Base-by-base conservation (phyloP, 164 flowering plant genomes). In the Annona squamosa region DNA sequence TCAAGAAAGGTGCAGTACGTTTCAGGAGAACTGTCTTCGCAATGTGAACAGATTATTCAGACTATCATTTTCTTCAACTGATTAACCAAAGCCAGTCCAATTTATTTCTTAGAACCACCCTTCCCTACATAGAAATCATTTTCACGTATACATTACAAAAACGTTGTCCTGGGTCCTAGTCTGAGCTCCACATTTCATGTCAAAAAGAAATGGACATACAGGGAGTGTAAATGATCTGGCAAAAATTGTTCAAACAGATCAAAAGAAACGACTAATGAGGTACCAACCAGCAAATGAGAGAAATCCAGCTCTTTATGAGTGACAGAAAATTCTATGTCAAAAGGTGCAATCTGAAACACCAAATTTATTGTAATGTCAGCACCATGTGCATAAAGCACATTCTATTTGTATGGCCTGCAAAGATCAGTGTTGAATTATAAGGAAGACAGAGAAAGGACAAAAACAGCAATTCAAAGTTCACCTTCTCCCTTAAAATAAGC, bases 241-340 rank as follows among this genome's bases (percentile, higher is more conserved):
- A 16, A 9, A n/a, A 72, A 26, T 63, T 45, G 64, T 16, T n/a
- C 16, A 26, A 26, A 1, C 37, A 66, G 68, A 66, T 10, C 68
- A 66, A 63, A 10, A 17, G 43, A 46, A 66, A 66, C 68, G 42
- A 42, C 68, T 7, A 72, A 26, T 63, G 9, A 3, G 71, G 68
- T 63, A 89, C 97, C 82, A 73, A 95, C 99, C 98, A 93, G 86
- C 83, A 92, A 84, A 86, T 96, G 98, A 66, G 99, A 93, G 88
- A 96, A 96, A 83, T 96, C 99, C 63, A 96, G 97, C 75, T 96
- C 99, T 87, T 96, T 93, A 83, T 93, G 91, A 3, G 92, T 93
- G 63, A 87, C 98, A 44, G 97, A 88, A 79, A 96, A 93, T 84
- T 96, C 99, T 71, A 96, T 92, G 76, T 96, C 97, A 81, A 96